phyloP scores from a whole-genome alignment of 306 rosid species.

The Cucumis hystrix region DNA sequence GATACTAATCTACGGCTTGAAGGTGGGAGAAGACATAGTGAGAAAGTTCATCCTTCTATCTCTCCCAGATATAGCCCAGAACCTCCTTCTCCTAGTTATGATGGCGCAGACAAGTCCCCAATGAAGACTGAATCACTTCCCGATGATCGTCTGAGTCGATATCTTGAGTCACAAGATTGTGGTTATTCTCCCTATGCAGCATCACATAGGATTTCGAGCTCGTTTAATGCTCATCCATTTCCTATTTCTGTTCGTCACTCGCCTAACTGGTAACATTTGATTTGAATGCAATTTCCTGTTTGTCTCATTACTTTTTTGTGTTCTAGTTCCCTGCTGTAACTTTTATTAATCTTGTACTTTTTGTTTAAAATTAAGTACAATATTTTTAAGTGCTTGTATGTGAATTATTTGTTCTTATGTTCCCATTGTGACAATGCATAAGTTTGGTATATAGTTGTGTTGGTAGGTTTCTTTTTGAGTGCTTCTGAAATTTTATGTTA shows the following conservation, averaged over 20 bases:
- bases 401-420: not conserved
- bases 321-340: conserved; percentile 1
- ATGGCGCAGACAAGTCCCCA: conserved; percentile 36
- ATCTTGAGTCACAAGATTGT: conserved; percentile 30
- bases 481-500: not conserved
- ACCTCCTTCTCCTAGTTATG: conserved; percentile 51
- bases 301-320: not conserved
- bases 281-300: not conserved
- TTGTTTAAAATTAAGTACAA: not conserved
- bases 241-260: conserved; percentile 36
- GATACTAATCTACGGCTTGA: conserved; percentile 22
- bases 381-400: not conserved
- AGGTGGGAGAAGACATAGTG: conserved; percentile 32
- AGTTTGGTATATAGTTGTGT: not conserved
- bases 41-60: conserved; percentile 78
- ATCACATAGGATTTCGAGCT: conserved; percentile 27
- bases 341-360: not conserved
- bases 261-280: conserved; percentile 39
- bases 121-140: conserved; percentile 28
- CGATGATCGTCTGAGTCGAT: conserved; percentile 31
- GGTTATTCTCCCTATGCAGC: conserved; percentile 36
- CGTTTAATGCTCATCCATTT: conserved; percentile 43
- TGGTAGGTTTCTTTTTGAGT: not conserved
- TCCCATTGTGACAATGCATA: not conserved
- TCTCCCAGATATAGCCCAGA: conserved; percentile 70